phyloP scores from a whole-genome alignment of 2,329 filamentous ascomycete species.

The Rutstroemia sp. region DNA sequence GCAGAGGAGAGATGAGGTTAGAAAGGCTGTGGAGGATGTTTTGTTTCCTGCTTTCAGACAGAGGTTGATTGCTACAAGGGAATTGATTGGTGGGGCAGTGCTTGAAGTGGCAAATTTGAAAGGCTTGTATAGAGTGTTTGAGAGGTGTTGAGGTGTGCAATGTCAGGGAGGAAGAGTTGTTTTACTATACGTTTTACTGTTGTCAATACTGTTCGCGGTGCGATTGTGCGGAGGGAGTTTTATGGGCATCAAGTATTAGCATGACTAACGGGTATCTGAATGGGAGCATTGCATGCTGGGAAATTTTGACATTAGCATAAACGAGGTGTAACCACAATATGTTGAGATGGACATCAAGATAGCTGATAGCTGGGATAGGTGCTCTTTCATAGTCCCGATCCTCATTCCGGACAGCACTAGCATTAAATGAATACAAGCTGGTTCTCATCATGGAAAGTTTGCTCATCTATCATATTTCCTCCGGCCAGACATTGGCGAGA shows the following conservation, averaged over 20 bases:
- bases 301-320: too few relatives aligned
- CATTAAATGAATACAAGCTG: neutral
- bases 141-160: conserved; percentile 60
- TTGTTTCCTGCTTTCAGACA: conserved; percentile 86
- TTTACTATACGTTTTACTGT: neutral
- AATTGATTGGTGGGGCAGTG: conserved; percentile 64
- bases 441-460: neutral
- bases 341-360: too few relatives aligned
- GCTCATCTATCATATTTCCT: conserved; percentile 25
- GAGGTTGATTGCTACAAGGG: conserved; percentile 72
- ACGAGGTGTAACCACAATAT: too few relatives aligned
- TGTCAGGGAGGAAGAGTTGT: too few relatives aligned
- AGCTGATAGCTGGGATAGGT: too few relatives aligned
- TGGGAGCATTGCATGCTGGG: too few relatives aligned
- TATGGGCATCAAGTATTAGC: too few relatives aligned
- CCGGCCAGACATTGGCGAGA: conserved; percentile 15
- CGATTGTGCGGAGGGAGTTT: neutral
- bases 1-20: conserved; percentile 59
- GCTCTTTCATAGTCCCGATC: too few relatives aligned
- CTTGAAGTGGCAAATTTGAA: conserved; percentile 89
- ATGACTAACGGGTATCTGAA: too few relatives aligned
- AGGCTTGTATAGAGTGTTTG: conserved; percentile 89
- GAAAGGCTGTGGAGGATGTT: conserved; percentile 70
- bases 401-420: too few relatives aligned
- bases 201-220: neutral